Evolutionary conservation across 805 yeast genomes (phyloP).

Genomic region (Yarrowia sp.): DNA sequence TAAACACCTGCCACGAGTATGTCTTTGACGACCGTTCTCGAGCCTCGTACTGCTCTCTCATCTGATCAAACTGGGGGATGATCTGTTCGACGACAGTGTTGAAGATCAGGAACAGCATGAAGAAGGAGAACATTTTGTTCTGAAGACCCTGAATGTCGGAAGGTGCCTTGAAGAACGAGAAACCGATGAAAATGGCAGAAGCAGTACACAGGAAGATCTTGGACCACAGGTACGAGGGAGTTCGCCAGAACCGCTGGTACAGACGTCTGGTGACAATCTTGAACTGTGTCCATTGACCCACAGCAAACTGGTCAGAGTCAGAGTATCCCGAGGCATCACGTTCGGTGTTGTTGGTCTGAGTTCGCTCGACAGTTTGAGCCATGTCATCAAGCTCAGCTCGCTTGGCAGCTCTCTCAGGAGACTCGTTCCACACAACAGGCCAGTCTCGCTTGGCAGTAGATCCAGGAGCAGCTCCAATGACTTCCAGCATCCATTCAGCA

Average conservation of each 20-base stretch:
- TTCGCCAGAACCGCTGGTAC: constrained; percentile 68
- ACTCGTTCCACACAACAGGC: constrained; percentile 77
- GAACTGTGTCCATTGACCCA: constrained; percentile 53
- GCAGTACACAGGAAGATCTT: constrained; percentile 60
- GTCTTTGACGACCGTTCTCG: constrained; percentile 78
- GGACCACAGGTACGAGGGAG: constrained; percentile 65
- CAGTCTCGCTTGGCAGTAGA: constrained; percentile 47
- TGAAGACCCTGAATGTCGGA: constrained; percentile 73
- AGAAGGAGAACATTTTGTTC: constrained; percentile 79
- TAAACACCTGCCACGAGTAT: constrained; percentile 69
- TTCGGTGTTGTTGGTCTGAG: constrained; percentile 54
- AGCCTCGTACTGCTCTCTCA: constrained; percentile 70
- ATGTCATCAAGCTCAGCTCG: constrained; percentile 62
- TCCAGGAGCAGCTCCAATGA: constrained; percentile 53
- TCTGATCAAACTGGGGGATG: constrained; percentile 64
- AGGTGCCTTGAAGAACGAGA: constrained; percentile 70
- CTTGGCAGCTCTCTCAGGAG: constrained; percentile 65
- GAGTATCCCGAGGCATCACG: constrained; percentile 43
- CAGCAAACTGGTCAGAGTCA: constrained; percentile 53
- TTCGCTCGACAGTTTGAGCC: constrained; percentile 53
- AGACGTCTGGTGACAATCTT: constrained; percentile 59
- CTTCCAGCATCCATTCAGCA: constrained; percentile 90
- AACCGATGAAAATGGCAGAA: constrained; percentile 70
- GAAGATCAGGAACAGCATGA: constrained; percentile 68
- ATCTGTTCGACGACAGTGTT: constrained; percentile 66